Base-by-base conservation (phyloP, 75 land plant genomes). In the Cryptomeria japonica region DNA sequence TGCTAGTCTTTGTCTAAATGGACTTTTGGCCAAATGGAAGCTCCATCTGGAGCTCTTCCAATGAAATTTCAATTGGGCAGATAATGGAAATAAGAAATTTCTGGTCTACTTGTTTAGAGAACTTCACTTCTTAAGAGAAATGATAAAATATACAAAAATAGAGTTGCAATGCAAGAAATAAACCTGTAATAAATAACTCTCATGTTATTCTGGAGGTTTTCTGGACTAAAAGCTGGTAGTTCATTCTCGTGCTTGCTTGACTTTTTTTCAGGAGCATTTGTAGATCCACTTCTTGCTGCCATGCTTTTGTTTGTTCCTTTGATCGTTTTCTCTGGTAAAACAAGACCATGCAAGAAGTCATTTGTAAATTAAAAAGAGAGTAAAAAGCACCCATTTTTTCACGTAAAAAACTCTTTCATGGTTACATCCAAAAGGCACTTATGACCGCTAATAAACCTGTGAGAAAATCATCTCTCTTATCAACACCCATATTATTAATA, bases 181-280 rank as follows among this genome's bases (percentile, higher is more conserved):
- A 84, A 94, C 98, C 98, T 92, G 93, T 97, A 97, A 85, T 91
- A 93, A 64, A 92, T 90, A n/a, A 94, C 87, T 86, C 89, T 94
- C 93, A 95, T 90, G 92, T 97, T 97, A 87, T 86, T 91, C 87
- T 95, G 98, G 87, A 97, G 70, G 87, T 95, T 95, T 86, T 97
- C 98, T 55, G 93, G 94, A 82, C 89, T 97, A 91, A 93, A 93
- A 79, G 92, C 89, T 3, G 92, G 93, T 68, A 93, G 10, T 72
- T 96, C 95, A 47, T 88, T 90, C 39, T 56, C 64, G 25, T 72
- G 89, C 12, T 87, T 92, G 83, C 83, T 88, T 19, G 87, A 86
- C 85, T 93, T 93, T 89, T 93, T 94, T 61, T 87, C 93, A 28
- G 91, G 77, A 55, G 84, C 56, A 56, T 72, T 55, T 84, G 64